A percentile compares a stretch with the other conserved stretches of the same genome.
These are phyloP conservation scores for Endoconidiophora polonica DNA, from an alignment of 2,329 filamentous ascomycete genomes.

Conservation along the genomic window DNA sequence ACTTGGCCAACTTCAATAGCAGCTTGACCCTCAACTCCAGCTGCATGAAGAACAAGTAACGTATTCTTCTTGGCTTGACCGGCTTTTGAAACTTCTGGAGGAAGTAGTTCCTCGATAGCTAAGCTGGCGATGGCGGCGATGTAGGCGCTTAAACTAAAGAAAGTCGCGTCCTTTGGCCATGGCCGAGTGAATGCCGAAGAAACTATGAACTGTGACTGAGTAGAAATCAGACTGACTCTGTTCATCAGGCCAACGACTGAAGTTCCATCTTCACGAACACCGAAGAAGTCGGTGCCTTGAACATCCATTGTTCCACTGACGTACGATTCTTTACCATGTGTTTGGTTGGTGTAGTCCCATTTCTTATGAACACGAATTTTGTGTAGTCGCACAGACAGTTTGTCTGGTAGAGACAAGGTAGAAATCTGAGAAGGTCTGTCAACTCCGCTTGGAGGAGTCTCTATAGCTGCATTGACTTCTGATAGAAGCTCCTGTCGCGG, in stretches of 20 bases:
- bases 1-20: conserved; percentile 25
- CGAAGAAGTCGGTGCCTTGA: conserved; percentile 8
- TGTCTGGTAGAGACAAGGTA: too few species aligned
- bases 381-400: too few species aligned
- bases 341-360: too few species aligned
- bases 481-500: conserved; percentile 28
- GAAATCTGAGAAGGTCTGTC: too few species aligned
- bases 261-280: neutral
- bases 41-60: conserved; percentile 29
- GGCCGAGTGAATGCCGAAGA: neutral
- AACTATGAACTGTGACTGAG: neutral
- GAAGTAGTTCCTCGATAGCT: too few species aligned
- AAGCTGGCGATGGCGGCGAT: neutral
- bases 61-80: conserved; percentile 12
- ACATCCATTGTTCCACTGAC: too few species aligned
- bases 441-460: conserved; percentile 14
- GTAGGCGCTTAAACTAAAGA: conserved; percentile 9
- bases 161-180: neutral
- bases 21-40: conserved; percentile 25
- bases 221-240: neutral
- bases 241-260: conserved; percentile 6
- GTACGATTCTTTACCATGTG: too few species aligned
- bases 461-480: conserved; percentile 29
- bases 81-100: too few species aligned
- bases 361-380: too few species aligned